A percentile compares a stretch with the other conserved stretches of the same genome.
Evolutionary conservation across 2,329 filamentous ascomycete species (phyloP).

Genomic region (Biscogniauxia sp.): DNA sequence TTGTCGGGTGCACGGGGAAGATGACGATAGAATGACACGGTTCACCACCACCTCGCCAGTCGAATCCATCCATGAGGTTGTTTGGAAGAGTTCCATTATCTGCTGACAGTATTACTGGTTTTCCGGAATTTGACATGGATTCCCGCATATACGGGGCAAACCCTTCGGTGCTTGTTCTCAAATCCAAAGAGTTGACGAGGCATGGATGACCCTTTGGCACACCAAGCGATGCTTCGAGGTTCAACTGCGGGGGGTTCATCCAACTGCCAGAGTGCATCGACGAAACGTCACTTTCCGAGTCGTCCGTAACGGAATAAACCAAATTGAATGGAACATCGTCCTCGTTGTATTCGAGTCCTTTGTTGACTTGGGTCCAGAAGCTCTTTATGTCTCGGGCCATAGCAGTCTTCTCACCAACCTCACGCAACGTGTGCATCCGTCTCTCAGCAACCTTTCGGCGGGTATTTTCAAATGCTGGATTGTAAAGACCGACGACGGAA

Average conservation of each 20-base stretch:
- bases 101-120: slow-evolving; percentile 66
- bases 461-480: slow-evolving; percentile 80
- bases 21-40: slow-evolving; percentile 69
- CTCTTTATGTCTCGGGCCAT: slow-evolving; percentile 67
- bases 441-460: slow-evolving; percentile 74
- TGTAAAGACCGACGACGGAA: slow-evolving; percentile 72
- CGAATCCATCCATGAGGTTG: slow-evolving; percentile 63
- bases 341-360: slow-evolving; percentile 70
- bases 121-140: slow-evolving; percentile 64
- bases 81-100: slow-evolving; percentile 64
- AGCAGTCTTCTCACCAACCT: slow-evolving; percentile 73
- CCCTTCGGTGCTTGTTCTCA: slow-evolving; percentile 66
- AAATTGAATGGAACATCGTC: slow-evolving; percentile 74
- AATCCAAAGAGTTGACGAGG: slow-evolving; percentile 61
- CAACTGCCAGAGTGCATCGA: slow-evolving; percentile 69
- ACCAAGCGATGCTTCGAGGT: slow-evolving; percentile 71
- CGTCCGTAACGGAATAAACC: slow-evolving; percentile 72
- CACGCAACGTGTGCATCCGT: slow-evolving; percentile 74
- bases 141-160: slow-evolving; percentile 76
- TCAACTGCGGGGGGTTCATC: slow-evolving; percentile 59
- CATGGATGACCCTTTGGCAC: slow-evolving; percentile 62
- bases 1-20: slow-evolving; percentile 76
- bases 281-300: slow-evolving; percentile 67
- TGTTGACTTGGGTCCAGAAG: slow-evolving; percentile 71
- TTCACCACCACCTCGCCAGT: slow-evolving; percentile 70